Conservation (phyloP, 1,284 basidiomycete genomes). For the Pisolithus thermaeus region DNA sequence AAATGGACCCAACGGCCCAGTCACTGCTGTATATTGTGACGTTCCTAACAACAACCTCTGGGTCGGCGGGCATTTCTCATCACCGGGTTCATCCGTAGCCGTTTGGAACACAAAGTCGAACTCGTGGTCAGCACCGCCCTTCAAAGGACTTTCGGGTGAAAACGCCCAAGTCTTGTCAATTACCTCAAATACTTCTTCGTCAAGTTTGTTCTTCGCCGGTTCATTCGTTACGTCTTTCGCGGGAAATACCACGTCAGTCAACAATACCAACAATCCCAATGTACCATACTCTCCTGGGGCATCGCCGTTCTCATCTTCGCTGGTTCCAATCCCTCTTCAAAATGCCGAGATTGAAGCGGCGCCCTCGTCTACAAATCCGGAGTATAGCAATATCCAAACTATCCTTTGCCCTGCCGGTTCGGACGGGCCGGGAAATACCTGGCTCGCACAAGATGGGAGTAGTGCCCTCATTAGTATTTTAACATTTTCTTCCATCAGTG, state of each 20-base stretch:
- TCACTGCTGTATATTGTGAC: constrained; percentile 84
- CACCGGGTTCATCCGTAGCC: constrained; percentile 69
- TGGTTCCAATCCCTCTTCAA: constrained; percentile 79
- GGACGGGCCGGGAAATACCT: constrained; percentile 79
- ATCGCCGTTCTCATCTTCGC: constrained; percentile 83
- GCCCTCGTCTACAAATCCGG: constrained; percentile 59
- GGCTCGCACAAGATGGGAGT: constrained; percentile 76
- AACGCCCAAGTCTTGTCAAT: constrained; percentile 72
- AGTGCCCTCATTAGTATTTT: constrained; percentile 71
- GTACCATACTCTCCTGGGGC: constrained; percentile 73
- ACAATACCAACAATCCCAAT: constrained; percentile 67
- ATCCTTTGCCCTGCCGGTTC: constrained; percentile 80
- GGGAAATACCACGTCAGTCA: constrained; percentile 52
- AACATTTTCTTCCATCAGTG: constrained; percentile 66
- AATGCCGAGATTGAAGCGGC: constrained; percentile 63
- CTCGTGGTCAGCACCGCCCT: constrained; percentile 74
- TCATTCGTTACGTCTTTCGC: constrained; percentile 75
- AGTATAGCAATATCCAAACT: constrained; percentile 66
- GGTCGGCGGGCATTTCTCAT: constrained; percentile 80
- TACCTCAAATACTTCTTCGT: constrained; percentile 62
- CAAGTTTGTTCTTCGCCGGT: constrained; percentile 83
- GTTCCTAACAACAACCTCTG: constrained; percentile 65
- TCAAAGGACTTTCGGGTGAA: constrained; percentile 76
- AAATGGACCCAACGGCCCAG: constrained; percentile 62
- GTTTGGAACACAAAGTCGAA: constrained; percentile 65